A percentile compares a stretch with the other conserved stretches of the same genome.
These are phyloP conservation scores for Aspergillus funiculosus DNA, from an alignment of 495 filamentous ascomycete genomes.

Conservation along the genomic window DNA sequence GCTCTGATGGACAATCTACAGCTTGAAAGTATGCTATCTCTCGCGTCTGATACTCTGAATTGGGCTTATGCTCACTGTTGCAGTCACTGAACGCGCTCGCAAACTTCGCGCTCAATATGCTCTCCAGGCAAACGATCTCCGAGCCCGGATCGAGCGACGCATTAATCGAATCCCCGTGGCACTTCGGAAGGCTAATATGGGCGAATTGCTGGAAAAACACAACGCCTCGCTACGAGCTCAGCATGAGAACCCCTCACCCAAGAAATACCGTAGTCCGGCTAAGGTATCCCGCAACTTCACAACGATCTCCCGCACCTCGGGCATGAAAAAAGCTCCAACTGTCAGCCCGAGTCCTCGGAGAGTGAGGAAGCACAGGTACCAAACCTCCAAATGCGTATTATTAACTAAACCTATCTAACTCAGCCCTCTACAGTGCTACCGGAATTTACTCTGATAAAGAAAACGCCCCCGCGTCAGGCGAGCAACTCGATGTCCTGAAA, in stretches of 20 bases:
- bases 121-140: constrained; percentile 75
- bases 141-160: constrained; percentile 85
- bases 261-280: constrained; percentile 26
- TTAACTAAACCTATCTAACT: constrained; percentile 11
- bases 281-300: constrained; percentile 29
- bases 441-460: constrained; percentile 70
- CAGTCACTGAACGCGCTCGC: constrained; percentile 87
- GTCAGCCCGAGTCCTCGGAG: constrained; percentile 33
- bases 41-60: too few species aligned
- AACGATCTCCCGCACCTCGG: constrained; percentile 27
- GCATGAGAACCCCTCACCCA: constrained; percentile 25
- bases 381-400: not conserved
- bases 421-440: constrained; percentile 47
- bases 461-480: constrained; percentile 50
- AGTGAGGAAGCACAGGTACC: constrained; percentile 60
- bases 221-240: constrained; percentile 27
- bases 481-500: constrained; percentile 37
- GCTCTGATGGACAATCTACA: constrained; percentile 88
- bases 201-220: constrained; percentile 65
- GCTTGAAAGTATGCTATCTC: constrained; percentile 66
- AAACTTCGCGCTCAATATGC: constrained; percentile 89
- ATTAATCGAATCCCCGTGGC: constrained; percentile 85
- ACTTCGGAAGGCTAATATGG: constrained; percentile 76
- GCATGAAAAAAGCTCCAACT: constrained; percentile 23
- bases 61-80: constrained; percentile 15